phyloP scores from a whole-genome alignment of 1,284 basidiomycete genomes.

The Sanghuangporus sanghuang region DNA sequence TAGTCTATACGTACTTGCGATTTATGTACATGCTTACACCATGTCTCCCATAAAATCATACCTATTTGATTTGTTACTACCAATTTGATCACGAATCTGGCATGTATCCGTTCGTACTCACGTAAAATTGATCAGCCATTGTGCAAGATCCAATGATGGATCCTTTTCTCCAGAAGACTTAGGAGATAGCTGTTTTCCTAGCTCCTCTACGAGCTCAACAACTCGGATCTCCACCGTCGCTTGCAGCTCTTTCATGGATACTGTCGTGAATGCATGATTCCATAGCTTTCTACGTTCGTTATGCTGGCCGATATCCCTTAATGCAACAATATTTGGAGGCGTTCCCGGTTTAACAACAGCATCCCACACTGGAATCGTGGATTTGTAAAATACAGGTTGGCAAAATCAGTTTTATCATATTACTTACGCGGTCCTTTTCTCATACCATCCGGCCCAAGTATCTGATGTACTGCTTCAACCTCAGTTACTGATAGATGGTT shows the following conservation, averaged over 20 bases:
- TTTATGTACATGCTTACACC: slow-evolving; percentile 20
- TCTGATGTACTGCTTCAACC: slow-evolving; percentile 25
- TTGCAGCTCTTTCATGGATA: slow-evolving; percentile 35
- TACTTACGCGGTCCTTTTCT: slow-evolving; percentile 3
- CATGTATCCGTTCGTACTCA: background rate
- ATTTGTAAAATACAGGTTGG: background rate
- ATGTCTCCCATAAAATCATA: slow-evolving; percentile 37
- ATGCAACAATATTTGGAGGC: background rate
- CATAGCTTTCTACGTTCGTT: slow-evolving; percentile 34
- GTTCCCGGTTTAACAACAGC: background rate
- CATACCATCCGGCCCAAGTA: slow-evolving; percentile 24
- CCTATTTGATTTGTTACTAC: slow-evolving; percentile 17
- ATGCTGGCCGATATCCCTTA: slow-evolving; percentile 32
- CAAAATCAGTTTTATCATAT: background rate
- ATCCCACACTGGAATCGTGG: background rate
- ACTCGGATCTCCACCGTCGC: slow-evolving; percentile 29
- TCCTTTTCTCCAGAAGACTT: background rate
- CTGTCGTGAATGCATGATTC: slow-evolving; percentile 36
- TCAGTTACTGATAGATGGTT: slow-evolving; percentile 21
- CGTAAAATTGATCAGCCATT: slow-evolving; percentile 31
- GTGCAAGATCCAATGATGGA: slow-evolving; percentile 26
- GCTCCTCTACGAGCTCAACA: slow-evolving; percentile 28
- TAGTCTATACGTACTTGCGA: background rate
- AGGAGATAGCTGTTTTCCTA: slow-evolving; percentile 20
- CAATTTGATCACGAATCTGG: background rate